phyloP scores from a whole-genome alignment of 805 yeast species.

The Yarrowia alimentaria region DNA sequence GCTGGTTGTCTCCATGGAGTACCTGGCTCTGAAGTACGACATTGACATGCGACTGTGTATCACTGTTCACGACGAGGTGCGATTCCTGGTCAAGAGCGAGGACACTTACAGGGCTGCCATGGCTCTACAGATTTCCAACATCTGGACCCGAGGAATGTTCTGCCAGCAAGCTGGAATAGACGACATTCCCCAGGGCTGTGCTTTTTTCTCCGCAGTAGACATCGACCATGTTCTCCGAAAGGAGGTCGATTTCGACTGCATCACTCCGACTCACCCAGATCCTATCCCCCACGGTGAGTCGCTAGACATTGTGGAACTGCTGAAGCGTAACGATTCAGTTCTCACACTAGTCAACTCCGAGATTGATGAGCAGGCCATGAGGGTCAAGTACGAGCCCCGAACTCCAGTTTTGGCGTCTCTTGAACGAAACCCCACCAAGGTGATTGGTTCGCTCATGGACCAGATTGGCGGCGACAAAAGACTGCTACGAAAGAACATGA shows the following conservation, averaged over 20 bases:
- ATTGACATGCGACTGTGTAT: slow-evolving; percentile 75
- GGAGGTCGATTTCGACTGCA: slow-evolving; percentile 87
- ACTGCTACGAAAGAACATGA: no score
- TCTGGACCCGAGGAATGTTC: slow-evolving; percentile 96
- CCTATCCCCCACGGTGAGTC: slow-evolving; percentile 80
- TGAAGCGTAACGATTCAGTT: slow-evolving; percentile 19
- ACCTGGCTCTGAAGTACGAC: slow-evolving; percentile 59
- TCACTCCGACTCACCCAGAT: slow-evolving; percentile 79
- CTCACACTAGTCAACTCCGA: not conserved
- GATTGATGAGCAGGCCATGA: not conserved
- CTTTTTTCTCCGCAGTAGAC: slow-evolving; percentile 92
- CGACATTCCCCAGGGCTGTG: slow-evolving; percentile 91
- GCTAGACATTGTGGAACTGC: slow-evolving; percentile 48
- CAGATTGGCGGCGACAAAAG: slow-evolving; percentile 24
- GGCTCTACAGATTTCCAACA: slow-evolving; percentile 80
- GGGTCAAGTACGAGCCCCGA: not conserved
- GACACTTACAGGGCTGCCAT: slow-evolving; percentile 76
- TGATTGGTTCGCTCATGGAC: slow-evolving; percentile 2
- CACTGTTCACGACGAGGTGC: slow-evolving; percentile 93
- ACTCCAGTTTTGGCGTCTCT: slow-evolving; percentile 15
- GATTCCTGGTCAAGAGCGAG: slow-evolving; percentile 71
- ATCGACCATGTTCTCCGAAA: slow-evolving; percentile 84
- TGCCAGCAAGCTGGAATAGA: slow-evolving; percentile 86
- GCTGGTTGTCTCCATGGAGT: slow-evolving; percentile 81
- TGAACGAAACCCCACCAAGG: not conserved